Evolutionary conservation across 352 stramenopile species (phyloP).

Genomic region (Pythium aquatile): DNA sequence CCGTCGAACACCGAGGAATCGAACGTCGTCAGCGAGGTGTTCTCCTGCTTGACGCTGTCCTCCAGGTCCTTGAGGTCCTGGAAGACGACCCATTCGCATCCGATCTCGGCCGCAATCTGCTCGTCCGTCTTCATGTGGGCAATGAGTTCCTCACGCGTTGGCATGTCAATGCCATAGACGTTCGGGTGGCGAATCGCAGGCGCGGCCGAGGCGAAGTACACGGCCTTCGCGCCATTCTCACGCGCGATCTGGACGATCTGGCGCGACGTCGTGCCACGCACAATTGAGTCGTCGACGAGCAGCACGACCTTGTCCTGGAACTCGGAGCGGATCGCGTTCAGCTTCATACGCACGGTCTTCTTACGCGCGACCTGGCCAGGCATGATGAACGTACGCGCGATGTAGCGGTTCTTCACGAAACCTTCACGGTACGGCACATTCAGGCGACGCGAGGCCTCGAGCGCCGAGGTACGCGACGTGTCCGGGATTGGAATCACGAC

Average conservation of each 20-base stretch:
- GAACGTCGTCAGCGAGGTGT: constrained; percentile 73
- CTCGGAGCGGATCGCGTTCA: constrained; percentile 95
- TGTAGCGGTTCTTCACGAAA: constrained; percentile 99
- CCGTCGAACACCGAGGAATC: constrained; percentile 98
- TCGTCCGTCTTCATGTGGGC: constrained; percentile 94
- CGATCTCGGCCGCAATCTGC: constrained; percentile 93
- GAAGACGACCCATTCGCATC: constrained; percentile 96
- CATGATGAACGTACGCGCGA: constrained; percentile 99
- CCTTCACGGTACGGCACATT: constrained; percentile 95
- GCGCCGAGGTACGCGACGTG: constrained; percentile 94
- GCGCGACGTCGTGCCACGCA: constrained; percentile 97
- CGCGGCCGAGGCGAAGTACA: constrained; percentile 96
- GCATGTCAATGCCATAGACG: constrained; percentile 99
- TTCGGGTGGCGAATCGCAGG: constrained; percentile 99
- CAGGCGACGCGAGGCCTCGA: constrained; percentile 89
- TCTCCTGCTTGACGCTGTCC: constrained; percentile 78
- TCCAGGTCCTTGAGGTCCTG: constrained; percentile 93
- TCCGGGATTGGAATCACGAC: constrained; percentile 99
- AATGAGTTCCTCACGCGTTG: constrained; percentile 96
- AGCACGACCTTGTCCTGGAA: constrained; percentile 96
- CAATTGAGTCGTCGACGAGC: constrained; percentile 99
- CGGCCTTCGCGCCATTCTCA: constrained; percentile 95
- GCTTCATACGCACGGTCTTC: constrained; percentile 98
- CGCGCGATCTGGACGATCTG: constrained; percentile 99
- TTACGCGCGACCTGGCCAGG: constrained; percentile 94